These are phyloP conservation scores for Pythium angustatum DNA, from an alignment of 352 stramenopile species.

Conservation along the genomic window DNA sequence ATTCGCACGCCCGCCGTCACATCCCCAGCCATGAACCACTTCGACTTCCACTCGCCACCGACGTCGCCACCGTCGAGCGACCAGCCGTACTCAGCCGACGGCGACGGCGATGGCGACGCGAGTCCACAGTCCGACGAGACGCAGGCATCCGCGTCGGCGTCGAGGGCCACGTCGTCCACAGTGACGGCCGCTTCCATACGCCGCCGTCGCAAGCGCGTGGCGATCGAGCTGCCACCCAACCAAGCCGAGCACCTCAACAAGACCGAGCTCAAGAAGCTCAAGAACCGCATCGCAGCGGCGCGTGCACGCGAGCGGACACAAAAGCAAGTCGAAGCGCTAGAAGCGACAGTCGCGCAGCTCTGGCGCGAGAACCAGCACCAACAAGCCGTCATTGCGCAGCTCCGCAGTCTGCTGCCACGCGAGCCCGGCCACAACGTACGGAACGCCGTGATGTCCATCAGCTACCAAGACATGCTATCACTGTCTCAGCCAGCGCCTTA, in stretches of 20 bases:
- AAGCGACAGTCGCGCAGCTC: constrained; percentile 54
- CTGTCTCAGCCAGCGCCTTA: too few species aligned
- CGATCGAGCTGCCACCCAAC: constrained; percentile 45
- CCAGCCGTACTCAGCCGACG: constrained; percentile 7
- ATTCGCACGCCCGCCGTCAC: neutral
- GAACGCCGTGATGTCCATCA: neutral
- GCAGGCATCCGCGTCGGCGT: neutral
- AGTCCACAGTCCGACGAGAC: constrained; percentile 9
- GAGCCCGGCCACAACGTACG: neutral
- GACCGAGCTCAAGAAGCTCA: constrained; percentile 62
- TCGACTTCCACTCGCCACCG: neutral
- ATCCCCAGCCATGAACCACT: neutral
- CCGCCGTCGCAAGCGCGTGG: constrained; percentile 38
- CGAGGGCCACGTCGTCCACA: neutral
- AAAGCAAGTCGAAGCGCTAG: constrained; percentile 49
- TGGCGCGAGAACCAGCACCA: constrained; percentile 64
- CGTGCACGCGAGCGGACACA: constrained; percentile 55
- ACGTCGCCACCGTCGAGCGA: constrained; percentile 16
- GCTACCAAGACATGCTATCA: neutral
- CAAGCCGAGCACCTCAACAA: constrained; percentile 43
- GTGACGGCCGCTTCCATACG: neutral
- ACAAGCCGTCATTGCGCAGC: constrained; percentile 30
- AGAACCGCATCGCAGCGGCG: constrained; percentile 69
- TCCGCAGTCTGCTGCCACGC: constrained; percentile 30
- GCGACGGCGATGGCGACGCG: constrained; percentile 2